Percentiles rank a stretch among this genome's conserved stretches.
phyloP scores from a whole-genome alignment of 345 rosid genomes.

The Hibiscus tridactylites region DNA sequence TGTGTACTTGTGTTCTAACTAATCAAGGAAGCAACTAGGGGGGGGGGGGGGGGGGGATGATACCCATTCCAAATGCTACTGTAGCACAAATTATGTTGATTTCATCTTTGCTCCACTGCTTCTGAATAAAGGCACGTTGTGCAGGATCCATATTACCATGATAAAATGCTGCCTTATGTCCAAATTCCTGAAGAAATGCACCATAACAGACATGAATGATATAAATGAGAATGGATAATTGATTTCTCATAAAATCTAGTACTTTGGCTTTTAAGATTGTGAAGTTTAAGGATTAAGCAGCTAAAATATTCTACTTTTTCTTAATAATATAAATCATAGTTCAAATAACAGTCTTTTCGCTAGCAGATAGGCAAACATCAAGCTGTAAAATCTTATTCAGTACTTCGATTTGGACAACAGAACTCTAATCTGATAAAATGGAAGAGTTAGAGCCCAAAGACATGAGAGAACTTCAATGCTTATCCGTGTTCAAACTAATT shows the following conservation, averaged over 20 bases:
- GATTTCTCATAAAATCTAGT: background rate
- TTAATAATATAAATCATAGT: background rate
- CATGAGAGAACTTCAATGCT: background rate
- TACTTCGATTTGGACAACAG: background rate
- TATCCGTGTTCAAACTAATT: background rate
- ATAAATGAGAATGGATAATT: background rate
- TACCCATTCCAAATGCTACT: slow-evolving; percentile 99
- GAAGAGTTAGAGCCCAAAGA: background rate
- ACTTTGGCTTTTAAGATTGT: background rate
- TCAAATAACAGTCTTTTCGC: background rate
- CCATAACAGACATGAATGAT: slow-evolving; percentile 8
- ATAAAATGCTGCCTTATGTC: slow-evolving; percentile 93
- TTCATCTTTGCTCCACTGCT: slow-evolving; percentile 99
- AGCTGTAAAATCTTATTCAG: background rate
- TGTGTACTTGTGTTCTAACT: background rate
- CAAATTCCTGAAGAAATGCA: slow-evolving; percentile 51
- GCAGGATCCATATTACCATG: slow-evolving; percentile 92
- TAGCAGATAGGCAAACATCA: background rate
- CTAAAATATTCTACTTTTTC: background rate
- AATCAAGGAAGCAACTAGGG: slow-evolving; percentile 12
- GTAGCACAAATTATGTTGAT: slow-evolving; percentile 95
- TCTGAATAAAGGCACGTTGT: slow-evolving; percentile 68
- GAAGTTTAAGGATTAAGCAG: background rate
- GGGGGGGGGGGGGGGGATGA: slow-evolving; percentile 7
- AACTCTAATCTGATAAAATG: background rate